Evolutionary conservation across 352 stramenopile genomes (phyloP), one percentile per base, ranked within the genome.

Genomic region (Pythium rhizo-oryzae): DNA sequence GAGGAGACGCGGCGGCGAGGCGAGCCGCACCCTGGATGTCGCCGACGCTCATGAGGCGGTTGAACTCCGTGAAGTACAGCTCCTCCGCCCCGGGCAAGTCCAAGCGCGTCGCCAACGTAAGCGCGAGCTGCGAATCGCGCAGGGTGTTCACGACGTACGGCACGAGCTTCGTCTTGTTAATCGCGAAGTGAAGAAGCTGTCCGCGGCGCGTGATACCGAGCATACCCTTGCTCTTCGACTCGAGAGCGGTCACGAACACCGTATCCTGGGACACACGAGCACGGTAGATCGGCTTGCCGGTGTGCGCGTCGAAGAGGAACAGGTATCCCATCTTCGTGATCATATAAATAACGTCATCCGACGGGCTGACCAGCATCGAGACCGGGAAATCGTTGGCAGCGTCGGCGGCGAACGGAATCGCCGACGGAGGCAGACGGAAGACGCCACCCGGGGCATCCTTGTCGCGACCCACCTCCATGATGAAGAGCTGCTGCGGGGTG

Each of bases 241-340:
- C 90, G 8, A 96, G 73, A 59, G 84, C 86, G 47, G 92, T 97
- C n/a, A 98, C 90, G 67, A 99, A 99, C 39, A 99, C 94, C 24
- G 97, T 99, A 77, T 99, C 97, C 64, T 98, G 91, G 18, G 96
- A 98, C 59, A 99, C 97, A 64, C 97, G 96, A 33, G 95, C 96
- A 63, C 98, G 90, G 84, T 99, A 99, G 59, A 99, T 91, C 46
- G 97, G 96, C 82, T 99, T 99, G 67, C 97, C 97, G 43, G 96
- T 97, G 84, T 99, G 95, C 60, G 98, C 91, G 78, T 99, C 98
- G 79, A 99, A 99, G 67, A 99, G 89, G 87, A 99, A 99, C 39
- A 99, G 82, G 79, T 99, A 99, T 54, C 98, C 98, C 93, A 99
- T 99, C 90, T 99, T 99, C 37, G 98, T 99, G 69, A 99, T 97